Conservation (phyloP, 495 filamentous ascomycete species). For the Penicillium bialowiezense region DNA sequence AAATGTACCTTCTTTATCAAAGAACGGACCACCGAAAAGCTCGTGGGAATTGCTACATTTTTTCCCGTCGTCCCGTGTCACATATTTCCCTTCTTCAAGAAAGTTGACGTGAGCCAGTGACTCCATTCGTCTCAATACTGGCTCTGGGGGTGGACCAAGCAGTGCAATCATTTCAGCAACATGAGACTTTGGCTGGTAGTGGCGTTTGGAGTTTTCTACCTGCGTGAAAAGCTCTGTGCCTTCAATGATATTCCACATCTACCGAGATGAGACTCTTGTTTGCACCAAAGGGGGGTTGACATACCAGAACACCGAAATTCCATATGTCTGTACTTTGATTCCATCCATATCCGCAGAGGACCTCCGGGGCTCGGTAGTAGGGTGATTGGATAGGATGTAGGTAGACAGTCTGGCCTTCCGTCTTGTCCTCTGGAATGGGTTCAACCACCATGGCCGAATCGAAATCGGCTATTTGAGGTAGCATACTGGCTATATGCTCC, state of each 20-base stretch:
- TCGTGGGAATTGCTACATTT: conserved; percentile 25
- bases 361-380: conserved; percentile 47
- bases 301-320: conserved; percentile 49
- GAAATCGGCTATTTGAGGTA: conserved; percentile 66
- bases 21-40: conserved; percentile 30
- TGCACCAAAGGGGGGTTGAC: conserved; percentile 11
- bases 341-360: conserved; percentile 46
- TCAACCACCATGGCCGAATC: conserved; percentile 54
- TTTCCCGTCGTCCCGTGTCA: conserved; percentile 21
- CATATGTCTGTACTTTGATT: conserved; percentile 42
- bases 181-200: conserved; percentile 38
- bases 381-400: conserved; percentile 36
- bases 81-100: conserved; percentile 6
- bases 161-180: conserved; percentile 47
- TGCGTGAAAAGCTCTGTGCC: conserved; percentile 45
- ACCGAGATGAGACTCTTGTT: conserved; percentile 15
- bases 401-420: conserved; percentile 27
- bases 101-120: conserved; percentile 8
- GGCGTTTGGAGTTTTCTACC: conserved; percentile 26
- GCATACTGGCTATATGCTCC: not conserved
- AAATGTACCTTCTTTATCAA: conserved; percentile 25
- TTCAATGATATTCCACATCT: conserved; percentile 54
- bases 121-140: conserved; percentile 10
- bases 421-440: too few species aligned
- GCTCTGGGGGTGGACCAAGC: conserved; percentile 37